phyloP scores from a whole-genome alignment of 2,329 filamentous ascomycete species.

The Dactylellina parvicollis region DNA sequence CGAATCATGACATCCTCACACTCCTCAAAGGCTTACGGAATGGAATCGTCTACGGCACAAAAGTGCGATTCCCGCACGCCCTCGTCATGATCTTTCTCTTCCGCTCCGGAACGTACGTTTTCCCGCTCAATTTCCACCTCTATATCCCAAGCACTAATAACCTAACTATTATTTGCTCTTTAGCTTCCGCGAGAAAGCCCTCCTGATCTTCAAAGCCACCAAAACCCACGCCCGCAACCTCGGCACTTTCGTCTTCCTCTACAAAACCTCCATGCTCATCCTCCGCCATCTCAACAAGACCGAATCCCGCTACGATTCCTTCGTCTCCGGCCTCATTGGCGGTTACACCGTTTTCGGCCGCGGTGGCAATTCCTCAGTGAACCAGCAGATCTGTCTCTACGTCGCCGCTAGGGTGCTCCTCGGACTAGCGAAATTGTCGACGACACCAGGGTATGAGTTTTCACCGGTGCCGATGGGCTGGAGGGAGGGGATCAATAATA shows the following conservation, averaged over 20 bases:
- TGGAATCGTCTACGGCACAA: constrained; percentile 94
- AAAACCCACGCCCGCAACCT: constrained; percentile 90
- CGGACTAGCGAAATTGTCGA: constrained; percentile 81
- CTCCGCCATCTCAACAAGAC: constrained; percentile 70
- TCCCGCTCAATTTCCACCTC: constrained; percentile 15
- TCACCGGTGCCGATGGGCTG: constrained; percentile 34
- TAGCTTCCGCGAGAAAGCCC: constrained; percentile 76
- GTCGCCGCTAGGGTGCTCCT: constrained; percentile 92
- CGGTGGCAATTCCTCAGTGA: constrained; percentile 77
- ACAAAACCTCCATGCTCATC: constrained; percentile 82
- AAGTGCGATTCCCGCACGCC: constrained; percentile 97
- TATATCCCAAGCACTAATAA: background rate
- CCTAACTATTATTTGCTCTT: background rate
- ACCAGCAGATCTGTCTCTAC: constrained; percentile 98
- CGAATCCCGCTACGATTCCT: constrained; percentile 75
- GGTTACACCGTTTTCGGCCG: constrained; percentile 94
- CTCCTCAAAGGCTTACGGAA: constrained; percentile 94
- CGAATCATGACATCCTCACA: constrained; percentile 83
- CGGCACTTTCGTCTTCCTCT: constrained; percentile 87
- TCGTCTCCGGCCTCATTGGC: constrained; percentile 85
- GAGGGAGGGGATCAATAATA: constrained; percentile 59
- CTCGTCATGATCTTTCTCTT: constrained; percentile 98
- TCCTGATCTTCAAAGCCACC: constrained; percentile 84
- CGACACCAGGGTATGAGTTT: constrained; percentile 63
- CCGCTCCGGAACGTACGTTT: constrained; percentile 82